Percentiles rank a stretch among this genome's conserved stretches.
Evolutionary conservation across 2,329 filamentous ascomycete genomes (phyloP).

Genomic region (Fusarium sp.): DNA sequence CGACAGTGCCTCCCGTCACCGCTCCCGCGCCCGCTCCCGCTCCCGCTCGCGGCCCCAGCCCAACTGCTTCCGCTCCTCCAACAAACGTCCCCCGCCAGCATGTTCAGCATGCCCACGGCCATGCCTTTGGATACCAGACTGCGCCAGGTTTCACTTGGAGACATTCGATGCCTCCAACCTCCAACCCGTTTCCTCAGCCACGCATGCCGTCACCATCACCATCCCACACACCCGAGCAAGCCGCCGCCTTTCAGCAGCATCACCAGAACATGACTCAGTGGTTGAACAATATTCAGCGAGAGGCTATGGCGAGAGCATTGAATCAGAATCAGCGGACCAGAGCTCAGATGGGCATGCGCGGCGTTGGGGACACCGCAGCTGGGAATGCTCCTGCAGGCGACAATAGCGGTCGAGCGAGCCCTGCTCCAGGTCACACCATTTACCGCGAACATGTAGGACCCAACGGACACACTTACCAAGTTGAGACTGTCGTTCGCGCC

Average conservation of each 20-base stretch:
- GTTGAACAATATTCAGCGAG: slow-evolving; percentile 60
- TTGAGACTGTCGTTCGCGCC: slow-evolving; percentile 50
- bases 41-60: slow-evolving; percentile 44
- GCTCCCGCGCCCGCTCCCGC: slow-evolving; percentile 3
- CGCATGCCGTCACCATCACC: slow-evolving; percentile 50
- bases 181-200: slow-evolving; percentile 44
- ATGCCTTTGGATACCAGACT: slow-evolving; percentile 45
- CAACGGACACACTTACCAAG: slow-evolving; percentile 51
- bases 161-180: slow-evolving; percentile 44
- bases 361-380: slow-evolving; percentile 51
- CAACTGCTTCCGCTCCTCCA: slow-evolving; percentile 36
- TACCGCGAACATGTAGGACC: slow-evolving; percentile 50
- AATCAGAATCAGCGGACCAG: slow-evolving; percentile 59
- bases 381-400: slow-evolving; percentile 37
- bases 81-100: slow-evolving; percentile 39
- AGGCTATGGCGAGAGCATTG: slow-evolving; percentile 56
- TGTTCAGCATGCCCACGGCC: slow-evolving; percentile 30
- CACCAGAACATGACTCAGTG: slow-evolving; percentile 59
- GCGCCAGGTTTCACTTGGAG: slow-evolving; percentile 46
- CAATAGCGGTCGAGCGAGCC: slow-evolving; percentile 48
- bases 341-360: slow-evolving; percentile 55
- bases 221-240: slow-evolving; percentile 45
- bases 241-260: slow-evolving; percentile 51
- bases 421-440: slow-evolving; percentile 46
- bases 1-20: slow-evolving; percentile 32